phyloP scores from a whole-genome alignment of 2,329 filamentous ascomycete species.

The Furcasterigmium sp. region DNA sequence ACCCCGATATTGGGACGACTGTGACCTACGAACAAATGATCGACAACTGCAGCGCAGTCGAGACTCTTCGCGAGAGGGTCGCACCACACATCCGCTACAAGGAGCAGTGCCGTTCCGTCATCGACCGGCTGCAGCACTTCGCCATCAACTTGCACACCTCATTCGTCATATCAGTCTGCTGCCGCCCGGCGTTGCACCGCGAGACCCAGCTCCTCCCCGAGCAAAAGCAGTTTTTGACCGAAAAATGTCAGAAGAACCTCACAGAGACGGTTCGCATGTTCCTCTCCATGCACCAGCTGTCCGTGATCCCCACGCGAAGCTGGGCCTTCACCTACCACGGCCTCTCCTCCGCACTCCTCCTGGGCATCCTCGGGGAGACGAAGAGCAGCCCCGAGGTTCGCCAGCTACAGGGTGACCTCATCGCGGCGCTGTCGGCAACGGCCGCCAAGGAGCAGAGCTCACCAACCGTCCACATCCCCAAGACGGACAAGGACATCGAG shows the following conservation, averaged over 20 bases:
- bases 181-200: conserved; percentile 55
- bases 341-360: conserved; percentile 58
- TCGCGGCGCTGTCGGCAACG: conserved; percentile 57
- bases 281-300: conserved; percentile 62
- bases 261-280: conserved; percentile 65
- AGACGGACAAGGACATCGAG: conserved; percentile 56
- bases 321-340: conserved; percentile 67
- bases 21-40: conserved; percentile 45
- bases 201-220: conserved; percentile 41
- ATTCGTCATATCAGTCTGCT: conserved; percentile 61
- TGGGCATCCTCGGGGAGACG: conserved; percentile 20
- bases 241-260: conserved; percentile 56
- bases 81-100: conserved; percentile 50
- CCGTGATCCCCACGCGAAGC: conserved; percentile 59
- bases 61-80: conserved; percentile 43
- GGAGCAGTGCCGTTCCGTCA: conserved; percentile 57
- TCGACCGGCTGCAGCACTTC: conserved; percentile 59
- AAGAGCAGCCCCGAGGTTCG: conserved; percentile 11
- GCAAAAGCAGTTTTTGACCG: conserved; percentile 50
- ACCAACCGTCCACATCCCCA: conserved; percentile 45
- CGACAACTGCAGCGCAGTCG: conserved; percentile 50
- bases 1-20: conserved; percentile 25
- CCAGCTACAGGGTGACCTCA: conserved; percentile 58
- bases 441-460: conserved; percentile 57
- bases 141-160: conserved; percentile 61